phyloP scores from a whole-genome alignment of 768 basidiomycete genomes.

The Galerina marginata region DNA sequence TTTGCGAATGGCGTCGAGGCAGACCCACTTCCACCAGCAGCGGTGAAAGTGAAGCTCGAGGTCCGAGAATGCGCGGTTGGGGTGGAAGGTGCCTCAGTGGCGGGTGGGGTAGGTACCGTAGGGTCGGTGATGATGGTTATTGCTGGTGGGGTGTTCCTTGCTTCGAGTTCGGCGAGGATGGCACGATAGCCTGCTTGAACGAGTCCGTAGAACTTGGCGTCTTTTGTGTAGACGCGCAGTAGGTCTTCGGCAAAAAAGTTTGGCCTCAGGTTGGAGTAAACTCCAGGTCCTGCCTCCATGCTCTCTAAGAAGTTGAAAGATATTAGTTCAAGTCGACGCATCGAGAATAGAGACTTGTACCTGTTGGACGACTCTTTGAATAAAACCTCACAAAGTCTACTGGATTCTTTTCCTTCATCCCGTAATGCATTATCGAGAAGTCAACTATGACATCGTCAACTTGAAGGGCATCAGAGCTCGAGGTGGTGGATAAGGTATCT shows the following conservation, averaged over 20 bases:
- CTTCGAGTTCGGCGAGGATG: conserved; percentile 29
- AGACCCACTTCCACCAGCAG: conserved; percentile 13
- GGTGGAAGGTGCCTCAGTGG: conserved; percentile 42
- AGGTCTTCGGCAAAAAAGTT: conserved; percentile 70
- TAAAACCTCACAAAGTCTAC: conserved; percentile 76
- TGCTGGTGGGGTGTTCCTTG: conserved; percentile 1
- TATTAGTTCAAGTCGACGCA: background rate
- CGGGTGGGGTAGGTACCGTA: conserved; percentile 37
- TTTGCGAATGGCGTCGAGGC: conserved; percentile 35
- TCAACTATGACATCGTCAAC: conserved; percentile 67
- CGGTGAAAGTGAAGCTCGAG: conserved; percentile 31
- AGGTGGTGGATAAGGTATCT: background rate
- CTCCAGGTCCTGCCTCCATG: conserved; percentile 51
- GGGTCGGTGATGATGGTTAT: background rate
- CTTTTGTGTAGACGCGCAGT: conserved; percentile 72
- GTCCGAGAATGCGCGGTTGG: conserved; percentile 37
- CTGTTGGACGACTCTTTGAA: conserved; percentile 62
- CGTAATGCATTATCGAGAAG: conserved; percentile 72
- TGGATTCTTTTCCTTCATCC: conserved; percentile 74
- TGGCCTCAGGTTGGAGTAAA: conserved; percentile 72
- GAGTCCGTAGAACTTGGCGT: conserved; percentile 56
- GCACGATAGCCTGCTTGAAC: conserved; percentile 73
- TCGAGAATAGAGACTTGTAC: conserved; percentile 41
- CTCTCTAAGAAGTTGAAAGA: conserved; percentile 39
- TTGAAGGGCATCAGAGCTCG: conserved; percentile 32